Conservation (phyloP, 2,329 filamentous ascomycete species). For the Alternaria conjuncta region DNA sequence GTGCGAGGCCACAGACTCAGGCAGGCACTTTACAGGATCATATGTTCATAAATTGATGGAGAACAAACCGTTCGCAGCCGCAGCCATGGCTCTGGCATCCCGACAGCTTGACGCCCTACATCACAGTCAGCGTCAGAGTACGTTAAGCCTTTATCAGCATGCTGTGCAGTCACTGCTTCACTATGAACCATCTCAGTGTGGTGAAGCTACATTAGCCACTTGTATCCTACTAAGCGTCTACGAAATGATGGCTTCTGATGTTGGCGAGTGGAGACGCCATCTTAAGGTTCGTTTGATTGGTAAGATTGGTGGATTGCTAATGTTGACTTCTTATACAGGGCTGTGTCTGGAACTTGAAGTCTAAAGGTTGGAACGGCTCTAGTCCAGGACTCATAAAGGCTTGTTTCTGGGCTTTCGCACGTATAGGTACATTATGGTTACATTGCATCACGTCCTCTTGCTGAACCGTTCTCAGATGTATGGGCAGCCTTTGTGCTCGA, state of each 20-base stretch:
- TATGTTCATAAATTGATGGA: not conserved
- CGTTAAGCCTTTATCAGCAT: not conserved
- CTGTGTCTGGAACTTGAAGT: not conserved
- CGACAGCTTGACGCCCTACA: not conserved
- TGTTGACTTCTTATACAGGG: not conserved
- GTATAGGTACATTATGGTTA: not conserved
- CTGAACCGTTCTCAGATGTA: not conserved
- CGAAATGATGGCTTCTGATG: not conserved
- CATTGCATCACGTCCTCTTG: not conserved
- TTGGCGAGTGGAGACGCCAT: not conserved
- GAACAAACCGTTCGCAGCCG: not conserved
- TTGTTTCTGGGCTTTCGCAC: not conserved
- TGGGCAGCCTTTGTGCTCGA: not conserved
- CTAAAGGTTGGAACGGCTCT: not conserved
- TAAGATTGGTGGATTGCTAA: not conserved
- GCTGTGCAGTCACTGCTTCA: not conserved
- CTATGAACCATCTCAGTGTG: not conserved
- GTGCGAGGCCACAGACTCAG: not conserved
- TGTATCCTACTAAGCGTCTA: not conserved
- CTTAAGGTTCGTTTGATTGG: not conserved
- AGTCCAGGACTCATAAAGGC: not conserved
- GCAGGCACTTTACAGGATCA: not conserved
- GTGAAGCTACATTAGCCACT: not conserved
- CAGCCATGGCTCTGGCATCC: not conserved
- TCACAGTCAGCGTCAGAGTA: not conserved